phyloP scores from a whole-genome alignment of 495 filamentous ascomycete genomes.

The Penicillium cinerascens region DNA sequence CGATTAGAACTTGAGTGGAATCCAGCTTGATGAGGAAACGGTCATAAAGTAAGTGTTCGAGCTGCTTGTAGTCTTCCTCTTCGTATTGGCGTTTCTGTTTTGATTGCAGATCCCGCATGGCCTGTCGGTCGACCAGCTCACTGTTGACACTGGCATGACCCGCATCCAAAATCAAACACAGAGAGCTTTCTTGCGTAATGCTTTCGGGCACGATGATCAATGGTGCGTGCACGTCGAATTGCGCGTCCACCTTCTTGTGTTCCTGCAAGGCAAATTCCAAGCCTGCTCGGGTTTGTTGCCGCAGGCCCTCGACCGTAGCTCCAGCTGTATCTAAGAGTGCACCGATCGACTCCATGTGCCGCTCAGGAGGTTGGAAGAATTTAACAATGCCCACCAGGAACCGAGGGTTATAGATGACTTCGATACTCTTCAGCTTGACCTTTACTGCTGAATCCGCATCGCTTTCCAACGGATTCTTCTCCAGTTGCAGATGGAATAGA shows the following conservation, averaged over 20 bases:
- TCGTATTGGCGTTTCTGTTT: slow-evolving; percentile 88
- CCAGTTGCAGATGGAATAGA: slow-evolving; percentile 87
- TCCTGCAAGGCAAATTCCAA: slow-evolving; percentile 94
- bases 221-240: slow-evolving; percentile 91
- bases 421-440: slow-evolving; percentile 88
- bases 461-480: slow-evolving; percentile 91
- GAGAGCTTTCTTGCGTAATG: slow-evolving; percentile 71
- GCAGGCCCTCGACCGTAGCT: slow-evolving; percentile 87
- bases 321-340: slow-evolving; percentile 92
- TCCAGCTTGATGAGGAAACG: slow-evolving; percentile 88
- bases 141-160: slow-evolving; percentile 93
- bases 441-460: slow-evolving; percentile 87
- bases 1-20: slow-evolving; percentile 91
- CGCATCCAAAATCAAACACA: slow-evolving; percentile 91
- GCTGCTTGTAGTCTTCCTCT: slow-evolving; percentile 78
- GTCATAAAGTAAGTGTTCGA: slow-evolving; percentile 93
- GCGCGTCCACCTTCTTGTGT: slow-evolving; percentile 95
- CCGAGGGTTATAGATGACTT: slow-evolving; percentile 93
- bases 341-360: slow-evolving; percentile 96
- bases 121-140: slow-evolving; percentile 85
- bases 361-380: slow-evolving; percentile 93
- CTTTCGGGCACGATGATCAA: slow-evolving; percentile 94
- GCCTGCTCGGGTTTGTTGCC: slow-evolving; percentile 92
- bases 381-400: slow-evolving; percentile 85
- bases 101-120: slow-evolving; percentile 80